A percentile compares a stretch with the other conserved stretches of the same genome.
These are phyloP conservation scores for Cylindrotheca fusiformis DNA, from an alignment of 108 stramenopile genomes.

Conservation along the genomic window DNA sequence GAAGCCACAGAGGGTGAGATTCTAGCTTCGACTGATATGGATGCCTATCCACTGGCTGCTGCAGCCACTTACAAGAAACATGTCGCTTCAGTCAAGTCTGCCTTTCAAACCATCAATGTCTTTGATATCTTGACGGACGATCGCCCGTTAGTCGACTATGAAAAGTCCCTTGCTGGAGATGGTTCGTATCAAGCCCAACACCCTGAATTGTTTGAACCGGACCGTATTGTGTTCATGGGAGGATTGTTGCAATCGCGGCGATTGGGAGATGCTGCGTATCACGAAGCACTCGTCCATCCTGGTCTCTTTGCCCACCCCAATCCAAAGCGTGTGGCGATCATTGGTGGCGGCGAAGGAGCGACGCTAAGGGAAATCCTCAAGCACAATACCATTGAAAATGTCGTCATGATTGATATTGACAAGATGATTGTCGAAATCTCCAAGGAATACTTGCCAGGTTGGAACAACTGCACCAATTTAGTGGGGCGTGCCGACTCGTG, in stretches of 20 bases:
- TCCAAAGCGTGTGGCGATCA: slow-evolving; percentile 52
- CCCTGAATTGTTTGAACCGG: slow-evolving; percentile 42
- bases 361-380: slow-evolving; percentile 79
- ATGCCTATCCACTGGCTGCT: not conserved
- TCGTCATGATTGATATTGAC: slow-evolving; percentile 90
- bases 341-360: slow-evolving; percentile 78
- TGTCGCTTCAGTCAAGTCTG: slow-evolving; percentile 54
- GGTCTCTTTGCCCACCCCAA: slow-evolving; percentile 84
- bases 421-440: slow-evolving; percentile 62
- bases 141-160: slow-evolving; percentile 34
- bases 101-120: slow-evolving; percentile 49
- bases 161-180: slow-evolving; percentile 32
- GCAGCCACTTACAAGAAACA: slow-evolving; percentile 47
- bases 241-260: slow-evolving; percentile 56
- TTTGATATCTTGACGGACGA: slow-evolving; percentile 47
- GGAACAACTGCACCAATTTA: slow-evolving; percentile 65
- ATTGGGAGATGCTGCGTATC: slow-evolving; percentile 65
- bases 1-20: not conserved
- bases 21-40: not conserved
- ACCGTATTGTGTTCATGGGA: slow-evolving; percentile 66
- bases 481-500: slow-evolving; percentile 42
- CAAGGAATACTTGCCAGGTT: slow-evolving; percentile 59
- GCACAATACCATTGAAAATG: slow-evolving; percentile 77
- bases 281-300: slow-evolving; percentile 90
- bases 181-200: slow-evolving; percentile 46